Conservation (phyloP, 352 stramenopile genomes). For the Globisporangium nagaii region DNA sequence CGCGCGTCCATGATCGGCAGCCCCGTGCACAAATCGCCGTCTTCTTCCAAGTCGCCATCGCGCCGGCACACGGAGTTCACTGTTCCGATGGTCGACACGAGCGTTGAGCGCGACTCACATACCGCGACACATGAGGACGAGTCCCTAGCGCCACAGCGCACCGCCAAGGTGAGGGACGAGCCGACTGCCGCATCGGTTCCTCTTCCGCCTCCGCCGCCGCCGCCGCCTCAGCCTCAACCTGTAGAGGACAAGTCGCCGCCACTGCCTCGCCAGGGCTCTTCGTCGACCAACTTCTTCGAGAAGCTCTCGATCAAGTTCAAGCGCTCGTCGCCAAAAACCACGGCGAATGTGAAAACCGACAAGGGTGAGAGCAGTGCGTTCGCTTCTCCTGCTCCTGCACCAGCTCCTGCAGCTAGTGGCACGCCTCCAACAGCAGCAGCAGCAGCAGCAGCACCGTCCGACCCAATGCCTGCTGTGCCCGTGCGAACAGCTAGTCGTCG, state of each 20-base stretch:
- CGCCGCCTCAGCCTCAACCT: conserved; percentile 16
- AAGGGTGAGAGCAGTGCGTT: conserved; percentile 14
- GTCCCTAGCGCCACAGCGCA: background rate
- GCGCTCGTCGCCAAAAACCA: conserved; percentile 49
- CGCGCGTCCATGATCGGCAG: conserved; percentile 10
- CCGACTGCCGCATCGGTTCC: background rate
- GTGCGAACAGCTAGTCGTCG: conserved; percentile 27
- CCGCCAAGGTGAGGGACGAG: conserved; percentile 1
- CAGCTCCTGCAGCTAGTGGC: background rate
- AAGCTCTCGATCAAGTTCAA: conserved; percentile 84
- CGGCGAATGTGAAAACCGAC: conserved; percentile 9
- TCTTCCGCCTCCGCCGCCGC: conserved; percentile 7
- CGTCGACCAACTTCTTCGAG: conserved; percentile 77
- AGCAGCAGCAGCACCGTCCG: conserved; percentile 1
- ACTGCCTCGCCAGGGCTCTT: conserved; percentile 18
- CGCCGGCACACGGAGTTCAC: background rate
- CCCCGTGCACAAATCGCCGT: conserved; percentile 10
- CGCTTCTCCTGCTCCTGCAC: background rate
- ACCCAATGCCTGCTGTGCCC: conserved; percentile 16
- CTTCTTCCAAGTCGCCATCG: conserved; percentile 2
- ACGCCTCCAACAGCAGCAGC: background rate
- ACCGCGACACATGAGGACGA: background rate
- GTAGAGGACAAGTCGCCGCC: conserved; percentile 26
- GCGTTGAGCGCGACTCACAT: background rate
- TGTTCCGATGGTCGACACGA: conserved; percentile 1